phyloP scores from a whole-genome alignment of 345 rosid species.

The Eucalyptus decipiens region DNA sequence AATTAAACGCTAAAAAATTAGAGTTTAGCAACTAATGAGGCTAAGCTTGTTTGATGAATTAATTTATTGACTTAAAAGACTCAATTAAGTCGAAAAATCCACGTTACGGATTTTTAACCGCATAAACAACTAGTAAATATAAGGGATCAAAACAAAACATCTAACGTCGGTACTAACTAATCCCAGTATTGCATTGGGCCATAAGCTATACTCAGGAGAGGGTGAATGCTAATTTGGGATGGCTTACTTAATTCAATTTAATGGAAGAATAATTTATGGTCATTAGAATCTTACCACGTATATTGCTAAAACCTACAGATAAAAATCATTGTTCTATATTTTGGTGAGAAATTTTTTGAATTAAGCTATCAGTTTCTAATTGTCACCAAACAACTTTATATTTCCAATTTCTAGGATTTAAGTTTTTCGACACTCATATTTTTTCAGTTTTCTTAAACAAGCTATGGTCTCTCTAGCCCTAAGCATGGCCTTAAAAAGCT shows the following conservation, averaged over 20 bases:
- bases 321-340: neutral
- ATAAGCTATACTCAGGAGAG: neutral
- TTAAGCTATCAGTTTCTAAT: neutral
- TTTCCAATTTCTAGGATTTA: neutral
- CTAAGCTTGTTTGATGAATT: too few species aligned
- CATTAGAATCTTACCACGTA: too few species aligned
- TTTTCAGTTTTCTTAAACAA: neutral
- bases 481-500: too few species aligned
- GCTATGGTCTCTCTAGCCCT: neutral
- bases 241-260: neutral
- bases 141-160: neutral
- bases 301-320: neutral
- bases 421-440: too few species aligned
- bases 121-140: neutral
- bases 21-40: too few species aligned
- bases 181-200: accelerated
- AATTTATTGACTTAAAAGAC: too few species aligned
- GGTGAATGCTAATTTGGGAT: neutral
- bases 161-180: neutral
- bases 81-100: too few species aligned
- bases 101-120: neutral
- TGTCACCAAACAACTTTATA: neutral
- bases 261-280: neutral
- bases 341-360: neutral
- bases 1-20: too few species aligned